Percentiles rank a stretch among this genome's conserved stretches.
Evolutionary conservation across 495 filamentous ascomycete species (phyloP).

Genomic region (Xylaria grammica): DNA sequence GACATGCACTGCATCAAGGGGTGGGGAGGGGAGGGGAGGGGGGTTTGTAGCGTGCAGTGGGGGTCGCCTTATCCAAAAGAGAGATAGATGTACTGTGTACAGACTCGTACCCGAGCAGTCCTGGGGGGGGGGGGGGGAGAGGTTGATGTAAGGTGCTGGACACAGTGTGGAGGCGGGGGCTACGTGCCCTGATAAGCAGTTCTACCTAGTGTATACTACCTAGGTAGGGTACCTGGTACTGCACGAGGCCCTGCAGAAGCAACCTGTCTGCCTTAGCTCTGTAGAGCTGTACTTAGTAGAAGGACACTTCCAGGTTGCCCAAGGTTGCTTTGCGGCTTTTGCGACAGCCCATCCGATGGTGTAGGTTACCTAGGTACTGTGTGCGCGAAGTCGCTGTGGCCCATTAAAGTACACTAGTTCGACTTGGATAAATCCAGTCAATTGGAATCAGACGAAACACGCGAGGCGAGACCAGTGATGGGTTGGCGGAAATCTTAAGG

Average conservation of each 20-base stretch:
- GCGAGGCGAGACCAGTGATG: not conserved
- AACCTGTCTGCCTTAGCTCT: not conserved
- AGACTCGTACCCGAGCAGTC: not conserved
- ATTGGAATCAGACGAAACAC: not conserved
- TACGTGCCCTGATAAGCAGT: not conserved
- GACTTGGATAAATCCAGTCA: not conserved
- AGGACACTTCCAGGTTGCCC: conserved; percentile 6
- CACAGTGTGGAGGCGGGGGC: not conserved
- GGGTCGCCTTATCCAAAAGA: not conserved
- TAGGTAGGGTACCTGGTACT: not conserved
- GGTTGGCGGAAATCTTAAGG: not conserved
- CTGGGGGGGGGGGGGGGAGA: not conserved
- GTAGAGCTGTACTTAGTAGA: conserved; percentile 12
- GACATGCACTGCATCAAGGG: conserved; percentile 3
- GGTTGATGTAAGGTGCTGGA: not conserved
- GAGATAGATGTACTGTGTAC: not conserved
- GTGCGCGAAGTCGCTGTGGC: not conserved
- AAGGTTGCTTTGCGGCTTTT: not conserved
- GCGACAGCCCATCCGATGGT: conserved; percentile 2
- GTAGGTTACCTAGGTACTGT: not conserved
- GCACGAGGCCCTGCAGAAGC: conserved; percentile 20
- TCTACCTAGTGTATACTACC: too few species aligned
- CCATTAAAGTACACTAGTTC: not conserved
- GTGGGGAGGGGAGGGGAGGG: not conserved
- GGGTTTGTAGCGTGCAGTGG: not conserved